Evolutionary conservation across 768 basidiomycete species (phyloP), one percentile per base, ranked within the genome.

Genomic region (Sporobolomyces phaffii): DNA sequence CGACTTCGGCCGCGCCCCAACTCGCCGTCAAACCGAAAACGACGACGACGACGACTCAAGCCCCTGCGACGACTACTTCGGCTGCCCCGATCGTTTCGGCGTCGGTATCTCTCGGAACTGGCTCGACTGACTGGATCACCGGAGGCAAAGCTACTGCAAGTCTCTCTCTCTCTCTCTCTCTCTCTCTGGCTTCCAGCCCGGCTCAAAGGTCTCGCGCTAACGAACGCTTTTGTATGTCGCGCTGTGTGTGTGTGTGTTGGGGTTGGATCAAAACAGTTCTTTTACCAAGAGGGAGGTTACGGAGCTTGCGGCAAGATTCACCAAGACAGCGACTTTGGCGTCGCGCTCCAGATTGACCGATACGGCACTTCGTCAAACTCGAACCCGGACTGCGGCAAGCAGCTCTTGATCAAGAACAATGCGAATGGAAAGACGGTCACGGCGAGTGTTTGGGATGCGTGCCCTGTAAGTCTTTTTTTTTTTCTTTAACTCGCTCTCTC

Each of bases 281-380:
- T 82, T 80, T 83, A 81, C 78, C 89, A 90, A 81, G 78, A 83
- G 51, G 87, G 87, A 51, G 80, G 81, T 36, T 80, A 88, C 14
- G 92, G 92, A 59, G 90, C 90, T 10, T 97, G 93, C 77, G 92
- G 92, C 47, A 73, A 64, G 48, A 73, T 78, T 20, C 77, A 85
- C 81, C 61, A 74, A 3, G 91, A 93, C 78, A 70, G 14, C 36
- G 76, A 73, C 76, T 15, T 41, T 18, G 54, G 56, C 22, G 65
- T 72, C 11, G 64, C 72, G 40, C 63, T 68, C 18, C 87, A 87
- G 6, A 29, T 76, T 11, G 80, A 84, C 70, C 93, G 92, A 59
- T 58, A 53, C 62, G 72, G 65, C 36, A 51, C 47, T 28, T 59
- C 52, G 41, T 61, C 40, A 22, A 65, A 76, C 65, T 44, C 49